A percentile compares a stretch with the other conserved stretches of the same genome.
Evolutionary conservation across 352 stramenopile species (phyloP).

Genomic region (Peronospora destructor): DNA sequence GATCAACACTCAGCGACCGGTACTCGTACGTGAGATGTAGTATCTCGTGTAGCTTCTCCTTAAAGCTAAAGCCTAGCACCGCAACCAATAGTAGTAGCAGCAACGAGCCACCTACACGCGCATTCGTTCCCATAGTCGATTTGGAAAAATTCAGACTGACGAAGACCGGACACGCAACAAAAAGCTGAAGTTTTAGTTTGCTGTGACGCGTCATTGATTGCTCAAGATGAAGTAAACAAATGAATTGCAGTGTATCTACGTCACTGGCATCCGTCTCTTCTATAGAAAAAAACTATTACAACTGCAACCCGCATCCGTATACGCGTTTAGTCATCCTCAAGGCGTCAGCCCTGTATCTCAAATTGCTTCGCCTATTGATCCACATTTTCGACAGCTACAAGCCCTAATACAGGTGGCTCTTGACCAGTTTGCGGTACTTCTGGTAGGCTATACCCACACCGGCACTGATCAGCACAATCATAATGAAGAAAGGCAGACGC

Average conservation of each 20-base stretch:
- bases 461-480: constrained; percentile 54
- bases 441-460: constrained; percentile 63
- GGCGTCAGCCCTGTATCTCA: background rate
- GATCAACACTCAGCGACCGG: constrained; percentile 38
- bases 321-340: background rate
- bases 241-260: too few species aligned
- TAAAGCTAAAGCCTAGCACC: constrained; percentile 45
- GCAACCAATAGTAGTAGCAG: constrained; percentile 35
- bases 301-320: too few species aligned
- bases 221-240: background rate
- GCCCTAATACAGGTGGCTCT: constrained; percentile 74
- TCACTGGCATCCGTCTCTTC: background rate
- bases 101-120: constrained; percentile 35
- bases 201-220: too few species aligned
- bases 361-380: constrained; percentile 17
- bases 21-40: constrained; percentile 61
- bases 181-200: too few species aligned
- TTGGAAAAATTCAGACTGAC: background rate
- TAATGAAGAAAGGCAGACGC: constrained; percentile 75
- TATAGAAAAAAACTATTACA: background rate
- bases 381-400: constrained; percentile 11
- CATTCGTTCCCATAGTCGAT: constrained; percentile 43
- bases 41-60: constrained; percentile 46
- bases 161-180: background rate
- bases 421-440: constrained; percentile 84